Percentiles rank a stretch among this genome's conserved stretches.
phyloP scores from a whole-genome alignment of 2,329 filamentous ascomycete genomes.

The Pseudogymnoascus verrucosus region DNA sequence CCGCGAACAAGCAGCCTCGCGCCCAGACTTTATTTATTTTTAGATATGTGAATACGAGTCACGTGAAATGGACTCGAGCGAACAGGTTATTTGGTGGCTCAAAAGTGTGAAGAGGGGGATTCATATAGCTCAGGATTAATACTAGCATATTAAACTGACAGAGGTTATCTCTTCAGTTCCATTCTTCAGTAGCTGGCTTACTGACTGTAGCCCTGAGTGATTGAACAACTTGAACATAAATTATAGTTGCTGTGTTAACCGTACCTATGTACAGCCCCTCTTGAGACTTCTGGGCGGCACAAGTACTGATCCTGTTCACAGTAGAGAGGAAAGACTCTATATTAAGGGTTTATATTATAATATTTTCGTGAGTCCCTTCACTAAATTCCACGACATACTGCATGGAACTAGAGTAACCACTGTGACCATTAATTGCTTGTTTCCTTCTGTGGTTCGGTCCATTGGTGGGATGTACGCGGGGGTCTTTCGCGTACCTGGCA shows the following conservation, averaged over 20 bases:
- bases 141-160: too few relatives aligned
- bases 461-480: not conserved
- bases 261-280: too few relatives aligned
- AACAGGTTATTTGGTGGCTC: not conserved
- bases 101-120: too few relatives aligned
- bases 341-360: not conserved
- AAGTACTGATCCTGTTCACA: too few relatives aligned
- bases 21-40: conserved; percentile 1
- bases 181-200: too few relatives aligned
- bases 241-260: too few relatives aligned
- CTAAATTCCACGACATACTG: not conserved
- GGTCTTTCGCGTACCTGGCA: conserved; percentile 2
- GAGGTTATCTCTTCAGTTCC: too few relatives aligned
- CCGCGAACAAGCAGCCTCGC: conserved; percentile 5
- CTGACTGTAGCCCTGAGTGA: too few relatives aligned
- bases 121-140: too few relatives aligned
- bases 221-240: too few relatives aligned
- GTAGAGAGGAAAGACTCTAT: not conserved
- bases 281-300: too few relatives aligned
- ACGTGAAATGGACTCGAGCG: not conserved
- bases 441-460: not conserved
- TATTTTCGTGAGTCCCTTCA: not conserved
- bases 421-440: not conserved
- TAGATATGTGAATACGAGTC: conserved; percentile 1
- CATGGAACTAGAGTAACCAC: not conserved